These are phyloP conservation scores for Sporothrix globosa DNA, from an alignment of 2,329 filamentous ascomycete genomes.

Conservation along the genomic window DNA sequence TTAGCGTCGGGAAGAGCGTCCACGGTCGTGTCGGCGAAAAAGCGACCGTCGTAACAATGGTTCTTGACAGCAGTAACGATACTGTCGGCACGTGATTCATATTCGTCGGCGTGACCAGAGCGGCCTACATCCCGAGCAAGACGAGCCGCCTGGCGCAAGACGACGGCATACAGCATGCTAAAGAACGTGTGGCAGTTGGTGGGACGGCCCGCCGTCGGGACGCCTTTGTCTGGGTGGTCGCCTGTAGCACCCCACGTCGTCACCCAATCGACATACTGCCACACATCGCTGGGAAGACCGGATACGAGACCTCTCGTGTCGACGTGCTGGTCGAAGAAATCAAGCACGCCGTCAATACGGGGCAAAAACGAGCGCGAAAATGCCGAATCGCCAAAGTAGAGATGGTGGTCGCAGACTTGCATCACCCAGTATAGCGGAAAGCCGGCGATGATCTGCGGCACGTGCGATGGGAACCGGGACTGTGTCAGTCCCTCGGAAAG, in stretches of 20 bases:
- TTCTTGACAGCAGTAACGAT: slow-evolving; percentile 39
- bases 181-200: slow-evolving; percentile 48
- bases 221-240: slow-evolving; percentile 40
- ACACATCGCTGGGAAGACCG: slow-evolving; percentile 39
- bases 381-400: slow-evolving; percentile 43
- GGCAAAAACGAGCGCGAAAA: slow-evolving; percentile 43
- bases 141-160: slow-evolving; percentile 42
- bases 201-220: slow-evolving; percentile 45
- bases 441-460: slow-evolving; percentile 45
- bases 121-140: slow-evolving; percentile 44
- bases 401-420: slow-evolving; percentile 45
- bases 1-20: slow-evolving; percentile 37
- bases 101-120: slow-evolving; percentile 42
- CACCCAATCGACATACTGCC: slow-evolving; percentile 47
- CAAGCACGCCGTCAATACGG: slow-evolving; percentile 45
- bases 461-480: slow-evolving; percentile 45
- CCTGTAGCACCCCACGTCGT: slow-evolving; percentile 37
- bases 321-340: slow-evolving; percentile 42
- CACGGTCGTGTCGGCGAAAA: slow-evolving; percentile 41
- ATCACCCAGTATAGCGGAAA: slow-evolving; percentile 48
- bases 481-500: slow-evolving; percentile 42
- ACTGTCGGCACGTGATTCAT: slow-evolving; percentile 38
- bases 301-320: slow-evolving; percentile 38
- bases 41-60: slow-evolving; percentile 44
- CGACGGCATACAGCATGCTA: slow-evolving; percentile 47